Base-by-base conservation (phyloP, 2,329 filamentous ascomycete genomes). In the Aspergillus pseudoglaucus region DNA sequence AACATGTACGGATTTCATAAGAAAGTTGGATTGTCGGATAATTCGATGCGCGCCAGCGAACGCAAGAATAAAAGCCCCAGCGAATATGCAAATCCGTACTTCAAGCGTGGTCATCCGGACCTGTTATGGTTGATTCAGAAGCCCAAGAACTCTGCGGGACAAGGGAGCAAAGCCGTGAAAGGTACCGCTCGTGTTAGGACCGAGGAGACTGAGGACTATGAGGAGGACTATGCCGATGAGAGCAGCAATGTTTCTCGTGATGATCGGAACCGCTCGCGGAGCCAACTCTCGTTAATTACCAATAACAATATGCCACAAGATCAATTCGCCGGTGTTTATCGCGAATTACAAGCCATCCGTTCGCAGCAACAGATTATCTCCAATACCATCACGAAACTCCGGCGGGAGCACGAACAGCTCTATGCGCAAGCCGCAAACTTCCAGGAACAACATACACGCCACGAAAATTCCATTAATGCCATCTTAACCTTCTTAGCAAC, bases 381-480 rank as follows among this genome's bases (percentile, higher is more conserved):
- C 14, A 83, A 79, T 37, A 88, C 91, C 53, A 90, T 98, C 56
- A 80, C 78, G 46, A 83, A 87, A 47, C 74, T 97, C 49, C 85
- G 89, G 47, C 81, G 86, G 50, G 90, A 96, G 60, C 93, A 97
- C 62, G 84, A 89, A 52, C 84, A 91, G 52, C 79, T 96, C 25
- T 94, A 90, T 60, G 85, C 87, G 47, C 90, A 96, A 67, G 90
- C 91, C 0, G 79, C 87, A 40, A 84, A 87, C 49, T 96, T 96
- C 64, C 90, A 97, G 67, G 87, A 82, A 50, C 83, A 95, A 63
- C 91, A 97, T 62, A 90, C 91, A 58, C 84, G 93, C n/a, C 93
- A 98, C 62, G 93, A 98, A 65, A 95, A 91, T 64, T 96, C 91
- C 0, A 97, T 98, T 69, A 97, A 96, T 62, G 91, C 91, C n/a